Conservation (phyloP, 1,139 yeast genomes). For the Blastobotrys aristatus region DNA sequence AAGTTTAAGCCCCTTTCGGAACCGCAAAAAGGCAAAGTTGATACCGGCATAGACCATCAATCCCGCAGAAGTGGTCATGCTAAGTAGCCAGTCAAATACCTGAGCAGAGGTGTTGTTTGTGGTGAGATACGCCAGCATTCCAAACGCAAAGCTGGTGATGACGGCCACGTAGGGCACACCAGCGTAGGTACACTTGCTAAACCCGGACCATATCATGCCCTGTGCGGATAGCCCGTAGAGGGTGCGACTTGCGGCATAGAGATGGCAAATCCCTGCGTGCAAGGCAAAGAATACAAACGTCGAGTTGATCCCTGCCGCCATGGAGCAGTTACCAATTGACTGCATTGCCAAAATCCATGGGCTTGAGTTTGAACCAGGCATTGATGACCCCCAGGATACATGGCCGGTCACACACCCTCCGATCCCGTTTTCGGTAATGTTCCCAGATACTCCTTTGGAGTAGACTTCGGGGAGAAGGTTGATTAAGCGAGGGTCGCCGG, state of each 20-base stretch:
- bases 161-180: conserved; percentile 78
- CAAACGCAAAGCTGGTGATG: conserved; percentile 54
- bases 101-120: conserved; percentile 53
- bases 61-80: conserved; percentile 65
- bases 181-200: conserved; percentile 52
- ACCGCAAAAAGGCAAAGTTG: conserved; percentile 67
- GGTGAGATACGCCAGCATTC: conserved; percentile 55
- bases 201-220: conserved; percentile 58
- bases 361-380: conserved; percentile 20
- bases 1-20: conserved; percentile 59
- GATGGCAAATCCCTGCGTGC: conserved; percentile 69
- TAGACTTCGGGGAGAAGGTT: conserved; percentile 6
- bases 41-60: conserved; percentile 78
- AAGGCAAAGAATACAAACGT: conserved; percentile 70
- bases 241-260: conserved; percentile 76
- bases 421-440: conserved; percentile 2
- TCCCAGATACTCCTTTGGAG: conserved; percentile 3
- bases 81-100: conserved; percentile 62
- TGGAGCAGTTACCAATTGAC: conserved; percentile 57
- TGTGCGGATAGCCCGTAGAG: conserved; percentile 69
- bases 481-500: conserved; percentile 65
- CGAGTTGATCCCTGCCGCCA: conserved; percentile 59
- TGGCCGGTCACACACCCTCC: conserved; percentile 21
- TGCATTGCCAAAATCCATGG: conserved; percentile 78
- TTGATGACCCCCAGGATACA: conserved; percentile 26